These are phyloP conservation scores for Fusarium redolens DNA, from an alignment of 2,329 filamentous ascomycete species.

Conservation along the genomic window DNA sequence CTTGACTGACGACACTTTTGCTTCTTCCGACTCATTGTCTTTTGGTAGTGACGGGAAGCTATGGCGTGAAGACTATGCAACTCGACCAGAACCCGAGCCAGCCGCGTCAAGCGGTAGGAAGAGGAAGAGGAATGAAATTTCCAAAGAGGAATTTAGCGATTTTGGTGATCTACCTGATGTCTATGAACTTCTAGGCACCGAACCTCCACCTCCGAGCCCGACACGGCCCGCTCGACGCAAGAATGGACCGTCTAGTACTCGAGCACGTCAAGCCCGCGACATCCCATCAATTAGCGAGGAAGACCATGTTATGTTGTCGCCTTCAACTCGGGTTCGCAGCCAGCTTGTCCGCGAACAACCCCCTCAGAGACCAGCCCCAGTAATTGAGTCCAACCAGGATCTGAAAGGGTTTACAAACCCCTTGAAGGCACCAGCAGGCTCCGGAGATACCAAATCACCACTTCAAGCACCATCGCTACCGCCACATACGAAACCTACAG, in stretches of 20 bases:
- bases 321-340: slow-evolving; percentile 40
- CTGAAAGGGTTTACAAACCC: slow-evolving; percentile 15
- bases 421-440: slow-evolving; percentile 14
- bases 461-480: neutral
- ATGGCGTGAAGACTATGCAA: slow-evolving; percentile 58
- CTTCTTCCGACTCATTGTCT: slow-evolving; percentile 50
- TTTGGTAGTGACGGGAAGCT: slow-evolving; percentile 54
- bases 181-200: slow-evolving; percentile 59
- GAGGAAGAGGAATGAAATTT: slow-evolving; percentile 63
- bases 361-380: slow-evolving; percentile 1
- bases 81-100: slow-evolving; percentile 54
- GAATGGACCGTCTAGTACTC: slow-evolving; percentile 32
- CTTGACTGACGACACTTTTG: slow-evolving; percentile 52
- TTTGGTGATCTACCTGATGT: slow-evolving; percentile 66
- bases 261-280: slow-evolving; percentile 32
- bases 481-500: neutral
- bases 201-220: slow-evolving; percentile 53
- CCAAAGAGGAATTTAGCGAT: slow-evolving; percentile 49
- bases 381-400: slow-evolving; percentile 4
- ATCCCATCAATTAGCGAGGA: slow-evolving; percentile 35
- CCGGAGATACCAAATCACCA: neutral
- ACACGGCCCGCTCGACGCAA: slow-evolving; percentile 40
- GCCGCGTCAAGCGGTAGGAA: slow-evolving; percentile 59
- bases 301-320: slow-evolving; percentile 40
- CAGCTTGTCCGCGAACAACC: slow-evolving; percentile 23